These are phyloP conservation scores for Dimocarpus longan DNA, from an alignment of 345 rosid genomes.

Conservation along the genomic window DNA sequence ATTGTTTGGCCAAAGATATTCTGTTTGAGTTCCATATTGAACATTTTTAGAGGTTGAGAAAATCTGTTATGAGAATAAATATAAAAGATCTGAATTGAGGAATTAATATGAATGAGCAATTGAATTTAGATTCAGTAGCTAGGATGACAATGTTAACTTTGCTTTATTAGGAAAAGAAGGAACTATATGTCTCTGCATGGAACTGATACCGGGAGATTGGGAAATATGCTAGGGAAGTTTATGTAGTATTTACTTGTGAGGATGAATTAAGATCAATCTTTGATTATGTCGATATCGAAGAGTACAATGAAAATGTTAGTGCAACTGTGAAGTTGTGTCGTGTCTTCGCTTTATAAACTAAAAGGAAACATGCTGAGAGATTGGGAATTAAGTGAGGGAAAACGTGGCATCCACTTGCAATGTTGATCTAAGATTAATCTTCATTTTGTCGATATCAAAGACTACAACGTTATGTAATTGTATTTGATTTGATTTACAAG, in stretches of 20 bases:
- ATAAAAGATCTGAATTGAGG: not conserved
- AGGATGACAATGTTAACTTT: not conserved
- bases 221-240: not conserved
- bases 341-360: not conserved
- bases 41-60: not conserved
- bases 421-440: conserved; percentile 10
- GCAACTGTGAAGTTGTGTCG: not conserved
- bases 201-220: not conserved
- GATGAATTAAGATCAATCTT: conserved; percentile 4
- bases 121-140: not conserved
- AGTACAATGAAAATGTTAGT: not conserved
- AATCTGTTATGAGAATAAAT: not conserved
- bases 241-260: conserved; percentile 1
- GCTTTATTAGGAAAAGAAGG: not conserved
- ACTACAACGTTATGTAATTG: too few relatives aligned
- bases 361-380: not conserved
- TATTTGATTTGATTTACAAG: conserved; percentile 4
- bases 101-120: not conserved
- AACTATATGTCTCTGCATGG: not conserved
- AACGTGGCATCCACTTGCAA: not conserved
- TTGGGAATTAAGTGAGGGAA: not conserved
- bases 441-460: not conserved
- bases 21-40: not conserved
- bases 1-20: not conserved
- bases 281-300: too few relatives aligned